Percentiles rank a stretch among this genome's conserved stretches.
These are phyloP conservation scores for Galeopsis tetrahit DNA, from an alignment of 257 asterid genomes.

Conservation along the genomic window DNA sequence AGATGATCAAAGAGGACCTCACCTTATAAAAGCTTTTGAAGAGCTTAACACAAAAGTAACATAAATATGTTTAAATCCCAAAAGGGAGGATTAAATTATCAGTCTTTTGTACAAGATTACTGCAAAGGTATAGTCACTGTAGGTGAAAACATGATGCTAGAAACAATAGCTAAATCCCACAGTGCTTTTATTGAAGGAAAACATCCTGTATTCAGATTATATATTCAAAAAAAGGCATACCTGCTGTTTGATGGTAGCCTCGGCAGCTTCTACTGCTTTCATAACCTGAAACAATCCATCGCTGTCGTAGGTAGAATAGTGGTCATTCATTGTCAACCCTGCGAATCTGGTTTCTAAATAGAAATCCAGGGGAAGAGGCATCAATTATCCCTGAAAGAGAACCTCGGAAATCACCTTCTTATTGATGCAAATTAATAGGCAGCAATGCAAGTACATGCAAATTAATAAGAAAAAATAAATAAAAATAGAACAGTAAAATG, in stretches of 20 bases:
- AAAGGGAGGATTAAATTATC: background rate
- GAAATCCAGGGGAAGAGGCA: conserved; percentile 18
- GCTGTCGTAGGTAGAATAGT: conserved; percentile 48
- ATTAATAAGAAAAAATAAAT: too few relatives aligned
- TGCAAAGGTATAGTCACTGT: background rate
- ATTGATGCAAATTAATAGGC: too few relatives aligned
- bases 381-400: conserved; percentile 9
- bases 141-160: background rate
- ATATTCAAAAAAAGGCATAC: conserved; percentile 37
- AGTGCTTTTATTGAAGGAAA: background rate
- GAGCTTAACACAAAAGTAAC: background rate
- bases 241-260: conserved; percentile 90
- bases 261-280: conserved; percentile 98
- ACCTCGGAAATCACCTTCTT: background rate
- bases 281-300: conserved; percentile 87
- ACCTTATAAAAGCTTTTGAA: too few relatives aligned
- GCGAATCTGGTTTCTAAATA: conserved; percentile 50
- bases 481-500: too few relatives aligned
- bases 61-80: background rate
- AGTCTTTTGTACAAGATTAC: background rate
- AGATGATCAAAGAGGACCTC: too few relatives aligned
- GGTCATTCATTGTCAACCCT: conserved; percentile 61
- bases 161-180: background rate
- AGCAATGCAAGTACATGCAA: too few relatives aligned
- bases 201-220: background rate